Conservation (phyloP, 2,329 filamentous ascomycete genomes). For the Neoscytalidium dimidiatum region DNA sequence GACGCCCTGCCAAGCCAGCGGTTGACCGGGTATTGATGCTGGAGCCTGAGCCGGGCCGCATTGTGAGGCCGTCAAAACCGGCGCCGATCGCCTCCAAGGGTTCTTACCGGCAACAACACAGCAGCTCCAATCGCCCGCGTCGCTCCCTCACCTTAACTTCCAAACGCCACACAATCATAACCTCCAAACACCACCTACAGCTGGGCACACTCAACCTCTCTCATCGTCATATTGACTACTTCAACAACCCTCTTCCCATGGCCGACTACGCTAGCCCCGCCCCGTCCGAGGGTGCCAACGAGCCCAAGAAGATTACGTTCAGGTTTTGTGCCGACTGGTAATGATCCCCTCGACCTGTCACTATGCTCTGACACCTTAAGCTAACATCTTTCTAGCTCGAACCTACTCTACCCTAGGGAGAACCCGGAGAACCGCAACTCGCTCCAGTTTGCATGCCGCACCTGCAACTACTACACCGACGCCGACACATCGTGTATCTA, state of each 20-base stretch:
- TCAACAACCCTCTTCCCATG: neutral
- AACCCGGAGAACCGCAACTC: conserved; percentile 74
- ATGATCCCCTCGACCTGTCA: neutral
- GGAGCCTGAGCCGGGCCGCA: neutral
- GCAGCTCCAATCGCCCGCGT: conserved; percentile 1
- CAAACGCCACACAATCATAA: neutral
- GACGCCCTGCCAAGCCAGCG: neutral
- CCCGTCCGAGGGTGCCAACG: conserved; percentile 37
- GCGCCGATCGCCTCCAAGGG: conserved; percentile 11
- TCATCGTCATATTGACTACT: neutral
- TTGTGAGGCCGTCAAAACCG: conserved; percentile 3
- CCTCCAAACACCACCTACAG: neutral
- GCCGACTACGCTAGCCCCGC: conserved; percentile 28
- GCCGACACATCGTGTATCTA: conserved; percentile 90
- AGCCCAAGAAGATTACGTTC: conserved; percentile 80
- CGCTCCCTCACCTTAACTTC: neutral
- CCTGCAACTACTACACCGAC: conserved; percentile 87
- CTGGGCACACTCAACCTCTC: neutral
- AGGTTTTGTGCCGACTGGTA: conserved; percentile 97
- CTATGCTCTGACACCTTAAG: neutral
- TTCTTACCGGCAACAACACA: conserved; percentile 6
- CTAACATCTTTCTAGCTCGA: conserved; percentile 62
- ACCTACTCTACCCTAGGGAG: conserved; percentile 97
- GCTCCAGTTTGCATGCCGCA: conserved; percentile 93
- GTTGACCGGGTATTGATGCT: neutral